Evolutionary conservation across 2,329 filamentous ascomycete genomes (phyloP).

Genomic region (Hymenoscyphus albidus): DNA sequence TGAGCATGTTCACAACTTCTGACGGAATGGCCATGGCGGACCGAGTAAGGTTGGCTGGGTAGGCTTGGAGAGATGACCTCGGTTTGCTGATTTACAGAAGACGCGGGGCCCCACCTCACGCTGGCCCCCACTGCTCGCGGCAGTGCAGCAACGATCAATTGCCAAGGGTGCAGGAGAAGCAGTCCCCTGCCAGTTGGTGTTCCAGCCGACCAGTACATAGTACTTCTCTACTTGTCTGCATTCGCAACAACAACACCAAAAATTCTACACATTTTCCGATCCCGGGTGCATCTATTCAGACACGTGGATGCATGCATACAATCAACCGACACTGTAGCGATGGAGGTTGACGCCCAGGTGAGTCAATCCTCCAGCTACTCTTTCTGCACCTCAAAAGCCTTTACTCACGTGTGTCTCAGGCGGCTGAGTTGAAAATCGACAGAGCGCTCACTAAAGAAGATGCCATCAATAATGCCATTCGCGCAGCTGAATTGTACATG

Average conservation of each 20-base stretch:
- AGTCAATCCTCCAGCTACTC: constrained; percentile 14
- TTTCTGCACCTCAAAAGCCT: background rate
- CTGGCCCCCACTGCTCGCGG: constrained; percentile 1
- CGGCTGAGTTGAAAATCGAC: constrained; percentile 50
- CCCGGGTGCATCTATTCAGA: background rate
- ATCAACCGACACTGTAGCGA: background rate
- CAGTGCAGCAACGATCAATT: background rate
- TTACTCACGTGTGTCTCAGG: constrained; percentile 39
- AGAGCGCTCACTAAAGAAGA: constrained; percentile 51
- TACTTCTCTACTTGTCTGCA: background rate
- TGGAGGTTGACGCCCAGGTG: constrained; percentile 41
- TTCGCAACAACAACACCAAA: background rate
- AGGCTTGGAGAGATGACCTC: constrained; percentile 1
- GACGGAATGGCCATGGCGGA: too few species aligned
- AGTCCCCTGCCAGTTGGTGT: background rate
- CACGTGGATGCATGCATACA: background rate
- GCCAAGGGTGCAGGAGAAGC: background rate
- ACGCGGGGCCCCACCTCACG: background rate
- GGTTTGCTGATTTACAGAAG: constrained; percentile 8
- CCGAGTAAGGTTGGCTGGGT: too few species aligned
- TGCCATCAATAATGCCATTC: constrained; percentile 71
- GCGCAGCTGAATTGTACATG: constrained; percentile 78
- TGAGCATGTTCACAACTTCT: background rate
- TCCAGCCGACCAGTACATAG: constrained; percentile 1
- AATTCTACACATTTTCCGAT: background rate